A percentile compares a stretch with the other conserved stretches of the same genome.
phyloP scores from a whole-genome alignment of 306 rosid genomes.

The Sicyos edulis region DNA sequence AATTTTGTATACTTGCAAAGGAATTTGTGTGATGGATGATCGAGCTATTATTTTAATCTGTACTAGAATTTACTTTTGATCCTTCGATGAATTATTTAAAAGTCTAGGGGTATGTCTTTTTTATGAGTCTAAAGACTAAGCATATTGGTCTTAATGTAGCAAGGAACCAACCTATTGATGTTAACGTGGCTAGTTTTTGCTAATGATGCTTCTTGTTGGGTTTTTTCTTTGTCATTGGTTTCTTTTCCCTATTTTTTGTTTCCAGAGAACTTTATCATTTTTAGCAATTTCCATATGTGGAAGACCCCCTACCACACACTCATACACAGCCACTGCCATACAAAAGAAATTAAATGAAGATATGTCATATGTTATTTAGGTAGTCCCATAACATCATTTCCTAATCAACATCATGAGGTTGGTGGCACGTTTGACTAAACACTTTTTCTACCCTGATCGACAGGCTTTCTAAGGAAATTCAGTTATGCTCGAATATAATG shows the following conservation, averaged over 20 bases:
- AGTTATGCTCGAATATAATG: neutral
- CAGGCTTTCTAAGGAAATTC: neutral
- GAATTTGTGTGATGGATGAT: neutral
- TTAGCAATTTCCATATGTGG: neutral
- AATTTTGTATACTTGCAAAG: neutral
- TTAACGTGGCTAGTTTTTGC: neutral
- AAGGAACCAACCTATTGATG: neutral
- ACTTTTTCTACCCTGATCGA: neutral
- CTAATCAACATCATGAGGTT: neutral
- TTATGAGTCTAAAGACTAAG: neutral
- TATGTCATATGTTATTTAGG: neutral
- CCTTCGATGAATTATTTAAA: neutral
- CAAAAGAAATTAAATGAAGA: neutral
- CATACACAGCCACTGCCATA: neutral
- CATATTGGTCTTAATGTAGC: neutral
- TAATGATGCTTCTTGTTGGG: neutral
- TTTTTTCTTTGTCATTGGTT: neutral
- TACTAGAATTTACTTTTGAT: neutral
- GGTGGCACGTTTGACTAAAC: neutral
- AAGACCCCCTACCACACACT: neutral
- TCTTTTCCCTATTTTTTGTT: neutral
- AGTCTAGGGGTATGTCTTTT: neutral
- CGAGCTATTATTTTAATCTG: neutral
- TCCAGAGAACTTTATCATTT: neutral
- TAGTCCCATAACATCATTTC: neutral